Base-by-base conservation (phyloP, 768 basidiomycete species). In the Leccinum disarticulatum region DNA sequence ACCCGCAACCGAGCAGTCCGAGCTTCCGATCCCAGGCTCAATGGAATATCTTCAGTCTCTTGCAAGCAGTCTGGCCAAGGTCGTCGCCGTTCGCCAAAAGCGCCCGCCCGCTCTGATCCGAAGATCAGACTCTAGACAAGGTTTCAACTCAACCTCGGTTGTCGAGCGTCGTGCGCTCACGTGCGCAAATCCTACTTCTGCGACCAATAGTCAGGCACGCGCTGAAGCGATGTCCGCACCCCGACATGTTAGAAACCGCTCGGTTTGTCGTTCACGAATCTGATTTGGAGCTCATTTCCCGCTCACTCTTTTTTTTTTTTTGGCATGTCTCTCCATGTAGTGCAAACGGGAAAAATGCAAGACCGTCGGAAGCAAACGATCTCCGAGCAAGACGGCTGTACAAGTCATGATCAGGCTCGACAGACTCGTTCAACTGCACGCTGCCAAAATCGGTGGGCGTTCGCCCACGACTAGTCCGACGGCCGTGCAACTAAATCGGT, bases 31-130 rank as follows among this genome's bases (percentile, higher is more conserved):
- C 48, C 7, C 54, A 30, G 41, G 28, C 25, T 13, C n/a, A 54
- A 68, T 68, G 67, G 62, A 70, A 14, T 70, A 68, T 14, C 68
- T 70, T 22, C 66, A 65, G 4, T 61, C 60, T 8, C 58, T 70
- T 25, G 25, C 68, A 0, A 48, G 53, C 13, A 13, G 46, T 54
- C 66, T 68, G 17, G 56, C 68, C 54, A 69, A 60, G 61, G 68
- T 69, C 47, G 25, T 69, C 57, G 63, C 66, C 50, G 53, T 69
- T 13, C 68, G 68, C 51, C 58, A 52, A 66, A 61, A 31, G 10
- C 31, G 50, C 30, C 65, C 67, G 57, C 27, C 54, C 2, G n/a
- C 54, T 27, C 28, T 47, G 55, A 56, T 62, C 59, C 48, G 41
- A 1, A 22, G 28, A 59, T 60, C 66, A 60, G 61, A 61, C 50